Evolutionary conservation across 768 basidiomycete species (phyloP), one percentile per base, ranked within the genome.

Genomic region (Phylloporus scabripes): DNA sequence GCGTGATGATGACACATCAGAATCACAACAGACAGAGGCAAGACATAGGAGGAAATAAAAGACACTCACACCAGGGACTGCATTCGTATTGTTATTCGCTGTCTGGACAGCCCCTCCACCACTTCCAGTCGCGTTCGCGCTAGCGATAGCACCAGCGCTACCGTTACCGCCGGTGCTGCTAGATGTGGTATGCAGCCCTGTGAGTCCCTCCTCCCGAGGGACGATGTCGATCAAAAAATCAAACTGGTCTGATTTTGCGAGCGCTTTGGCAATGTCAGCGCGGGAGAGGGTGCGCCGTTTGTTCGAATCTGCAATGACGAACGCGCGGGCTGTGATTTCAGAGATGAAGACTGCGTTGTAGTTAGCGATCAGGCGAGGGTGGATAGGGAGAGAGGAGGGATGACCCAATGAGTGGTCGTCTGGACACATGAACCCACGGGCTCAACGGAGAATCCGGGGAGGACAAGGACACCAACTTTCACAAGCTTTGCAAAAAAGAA

Each of bases 141-240:
- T 10, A 9, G 26, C 28, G 42, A n/a, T 43, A 12, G 10, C 28
- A 14, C 42, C 46, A 38, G 20, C 42, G 11, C 44, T 50, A 3
- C 21, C 26, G 11, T 43, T 43, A 3, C 42, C 29, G 17, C 42
- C 42, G 10, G 17, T 20, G 5, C 37, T 28, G 15, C 42, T 23
- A 0, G 41, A 14, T 1, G 42, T 1, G 12, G 53, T 41, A 10
- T 63, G 65, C 21, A 66, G 56, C 3, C 58, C 65, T 0, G 55
- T 54, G 21, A 66, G 21, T 0, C 65, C 66, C 50, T 91, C 88
- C 51, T 95, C 94, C 37, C 93, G 74, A 0, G 94, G 94, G 1
- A 95, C 85, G 50, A 96, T 92, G 67, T 97, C 95, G 64, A 97
- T 95, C 50, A 98, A 74, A 62, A 98, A 98, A 71, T 97, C 95